These are phyloP conservation scores for Reticulascus tulasneorum DNA, from an alignment of 2,329 filamentous ascomycete species.

Conservation along the genomic window DNA sequence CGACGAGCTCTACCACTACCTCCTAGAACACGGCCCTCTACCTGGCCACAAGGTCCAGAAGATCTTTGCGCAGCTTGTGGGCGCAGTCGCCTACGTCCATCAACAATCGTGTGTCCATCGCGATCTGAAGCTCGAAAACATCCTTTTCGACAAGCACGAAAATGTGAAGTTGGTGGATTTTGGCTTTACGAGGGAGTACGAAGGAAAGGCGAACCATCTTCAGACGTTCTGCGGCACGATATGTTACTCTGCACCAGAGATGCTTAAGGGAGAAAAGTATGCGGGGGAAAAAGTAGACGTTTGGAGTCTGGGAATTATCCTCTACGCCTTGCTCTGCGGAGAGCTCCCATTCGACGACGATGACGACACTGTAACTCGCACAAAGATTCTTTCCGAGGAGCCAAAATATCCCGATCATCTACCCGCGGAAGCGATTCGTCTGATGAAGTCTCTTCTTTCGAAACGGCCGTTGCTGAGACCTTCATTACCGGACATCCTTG, in stretches of 20 bases:
- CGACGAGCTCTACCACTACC: conserved; percentile 95
- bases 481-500: conserved; percentile 76
- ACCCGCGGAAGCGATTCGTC: conserved; percentile 68
- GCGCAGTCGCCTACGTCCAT: conserved; percentile 93
- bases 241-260: conserved; percentile 96
- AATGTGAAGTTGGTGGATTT: conserved; percentile 98
- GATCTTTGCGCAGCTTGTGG: conserved; percentile 93
- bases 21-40: conserved; percentile 81
- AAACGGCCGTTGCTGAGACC: conserved; percentile 85
- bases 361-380: conserved; percentile 82
- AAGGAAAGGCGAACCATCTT: conserved; percentile 88
- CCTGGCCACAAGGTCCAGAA: conserved; percentile 84
- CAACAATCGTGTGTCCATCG: conserved; percentile 93
- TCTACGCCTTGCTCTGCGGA: conserved; percentile 77
- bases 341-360: conserved; percentile 96
- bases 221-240: conserved; percentile 98
- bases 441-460: conserved; percentile 78
- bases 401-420: conserved; percentile 80
- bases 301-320: conserved; percentile 83
- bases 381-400: conserved; percentile 79
- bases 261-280: conserved; percentile 98
- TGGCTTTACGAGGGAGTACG: conserved; percentile 95
- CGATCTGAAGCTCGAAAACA: conserved; percentile 94
- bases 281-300: conserved; percentile 97
- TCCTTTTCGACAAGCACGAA: conserved; percentile 91